Evolutionary conservation across 805 yeast species (phyloP), one percentile per base, ranked within the genome.

Genomic region (Saccharomycopsis sp.): DNA sequence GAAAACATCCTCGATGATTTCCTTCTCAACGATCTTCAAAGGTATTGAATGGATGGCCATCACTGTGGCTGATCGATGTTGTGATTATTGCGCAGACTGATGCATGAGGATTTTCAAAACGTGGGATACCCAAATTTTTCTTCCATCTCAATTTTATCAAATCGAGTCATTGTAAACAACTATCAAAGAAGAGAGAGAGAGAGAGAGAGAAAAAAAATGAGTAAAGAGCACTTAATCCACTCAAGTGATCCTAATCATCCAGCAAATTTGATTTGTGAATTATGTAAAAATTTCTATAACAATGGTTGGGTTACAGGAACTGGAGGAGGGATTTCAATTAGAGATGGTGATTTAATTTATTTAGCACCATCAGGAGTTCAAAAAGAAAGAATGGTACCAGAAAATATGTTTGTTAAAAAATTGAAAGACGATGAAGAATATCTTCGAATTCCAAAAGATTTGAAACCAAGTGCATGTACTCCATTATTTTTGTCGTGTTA

Each of bases 351-450:
- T 49, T 56, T 66, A 17, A 75, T 85, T 14, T 89, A 73, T 60
- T 72, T 89, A 33, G 94, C 97, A 0, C 97, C 97, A 3, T 84
- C 95, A n/a, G 97, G 97, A 1, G 95, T 89, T 6, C 96, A 89
- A 59, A 89, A 89, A 65, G 97, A 89, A 60, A 69, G 88, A 49
- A 80, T 89, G 77, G 64, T 71, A 33, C 95, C 95, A 3, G 71
- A 74, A 51, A 86, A 90, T 59, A 72, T 89, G 77, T 86, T 86
- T 60, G 86, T 86, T 11, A 45, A 36, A 24, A 29, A 42, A 13
- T 35, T 41, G 1, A 16, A 39, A 3, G 37, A 44, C 32, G 68
- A 74, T 5, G 64, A 69, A 40, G 68, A 71, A 38, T 75, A 80
- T 47, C 46, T 82, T 13, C 63, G 83, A 29, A 66, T 66, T n/a